Base-by-base conservation (phyloP, 495 filamentous ascomycete genomes). In the Chlorociboria aeruginascens region DNA sequence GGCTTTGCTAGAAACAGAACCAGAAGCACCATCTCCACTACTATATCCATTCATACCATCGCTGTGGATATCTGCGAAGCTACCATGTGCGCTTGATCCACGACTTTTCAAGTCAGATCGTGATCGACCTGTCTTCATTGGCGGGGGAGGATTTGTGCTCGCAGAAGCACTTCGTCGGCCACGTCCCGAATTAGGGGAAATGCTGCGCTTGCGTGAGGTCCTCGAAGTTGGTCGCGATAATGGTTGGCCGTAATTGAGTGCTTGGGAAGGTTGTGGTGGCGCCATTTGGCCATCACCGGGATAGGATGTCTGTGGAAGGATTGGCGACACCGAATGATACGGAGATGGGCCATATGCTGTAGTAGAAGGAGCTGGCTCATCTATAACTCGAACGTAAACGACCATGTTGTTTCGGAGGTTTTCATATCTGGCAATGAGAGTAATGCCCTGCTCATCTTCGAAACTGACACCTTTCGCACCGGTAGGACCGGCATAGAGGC, bases 361-460 rank as follows among this genome's bases (percentile, higher is more conserved):
- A 30, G 48, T 36, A 40, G 60, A 40, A 2, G 60, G 66, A 47
- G 77, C 71, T 45, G 74, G 68, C 52, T 81, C 73, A 40, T 90
- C 84, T 50, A 88, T 81, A 29, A 95, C 81, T 60, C 89, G 79
- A 36, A 98, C 89, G 58, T 86, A 85, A 50, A 98, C 85, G 12
- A 77, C 78, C 85, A 90, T 93, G 58, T 87, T 81, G 68, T 94
- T 78, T 51, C 70, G 71, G 53, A 98, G 83, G 66, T 96, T 98
- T 63, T 96, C 89, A 63, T 96, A 94, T 50, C 85, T 79, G 41
- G 92, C 86, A 62, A 98, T 96, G 58, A 98, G 77, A 48, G 81
- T 93, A 54, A 80, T 86, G 38, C 85, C 86, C 52, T 85, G 64
- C 36, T 82, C 75, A 66, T 96, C 89, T 62, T 97, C 88, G 54